Evolutionary conservation across 2,329 filamentous ascomycete genomes (phyloP).

Genomic region (Pezicula rhizophila): DNA sequence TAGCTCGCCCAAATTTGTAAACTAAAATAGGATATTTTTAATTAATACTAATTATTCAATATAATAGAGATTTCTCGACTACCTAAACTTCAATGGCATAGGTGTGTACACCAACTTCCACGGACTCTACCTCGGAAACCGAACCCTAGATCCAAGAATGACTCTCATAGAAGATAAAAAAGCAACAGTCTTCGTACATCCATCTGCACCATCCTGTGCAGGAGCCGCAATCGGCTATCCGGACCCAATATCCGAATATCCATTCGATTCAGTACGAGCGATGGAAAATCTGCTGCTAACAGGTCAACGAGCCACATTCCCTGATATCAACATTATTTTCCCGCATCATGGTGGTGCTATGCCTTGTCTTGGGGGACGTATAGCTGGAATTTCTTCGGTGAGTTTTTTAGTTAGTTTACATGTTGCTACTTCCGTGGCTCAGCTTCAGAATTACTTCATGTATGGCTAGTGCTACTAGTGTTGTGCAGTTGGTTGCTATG

Average conservation of each 20-base stretch:
- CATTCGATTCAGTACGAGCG: conserved; percentile 43
- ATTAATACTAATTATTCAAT: conserved; percentile 20
- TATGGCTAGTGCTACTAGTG: conserved; percentile 11
- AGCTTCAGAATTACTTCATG: conserved; percentile 23
- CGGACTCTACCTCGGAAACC: conserved; percentile 37
- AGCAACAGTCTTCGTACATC: conserved; percentile 39
- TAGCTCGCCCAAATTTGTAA: too few species aligned
- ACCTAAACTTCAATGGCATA: conserved; percentile 34
- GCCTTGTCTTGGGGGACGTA: conserved; percentile 16
- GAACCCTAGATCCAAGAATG: conserved; percentile 32
- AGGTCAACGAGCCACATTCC: conserved; percentile 1
- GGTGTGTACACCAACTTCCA: conserved; percentile 34
- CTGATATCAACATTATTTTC: conserved; percentile 5
- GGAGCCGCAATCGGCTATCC: conserved; percentile 20
- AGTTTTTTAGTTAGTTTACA: conserved; percentile 14
- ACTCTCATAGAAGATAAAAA: conserved; percentile 29
- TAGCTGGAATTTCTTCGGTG: conserved; percentile 17
- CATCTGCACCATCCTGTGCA: conserved; percentile 24
- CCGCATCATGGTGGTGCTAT: conserved; percentile 5
- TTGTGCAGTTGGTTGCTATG: conserved; percentile 19
- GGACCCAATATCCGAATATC: conserved; percentile 38
- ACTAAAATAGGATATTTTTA: too few species aligned
- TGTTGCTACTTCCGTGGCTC: conserved; percentile 9
- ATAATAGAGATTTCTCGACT: conserved; percentile 28
- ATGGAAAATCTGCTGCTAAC: conserved; percentile 7